Evolutionary conservation across 306 rosid genomes (phyloP), one percentile per base, ranked within the genome.

Genomic region (Castanea crenata): DNA sequence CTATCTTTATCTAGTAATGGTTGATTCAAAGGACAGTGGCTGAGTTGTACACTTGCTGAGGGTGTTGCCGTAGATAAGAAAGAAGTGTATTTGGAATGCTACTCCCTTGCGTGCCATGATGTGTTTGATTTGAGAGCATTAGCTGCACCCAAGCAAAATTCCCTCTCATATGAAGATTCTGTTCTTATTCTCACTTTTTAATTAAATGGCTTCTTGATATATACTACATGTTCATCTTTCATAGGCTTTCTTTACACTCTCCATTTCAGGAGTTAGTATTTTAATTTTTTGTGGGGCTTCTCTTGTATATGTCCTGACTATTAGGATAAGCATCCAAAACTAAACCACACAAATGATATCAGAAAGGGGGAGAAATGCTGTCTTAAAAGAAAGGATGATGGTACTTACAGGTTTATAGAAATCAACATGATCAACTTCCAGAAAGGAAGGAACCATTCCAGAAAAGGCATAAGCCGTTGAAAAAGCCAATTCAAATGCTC

Each of bases 361-460:
- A 27, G 19, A 29, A 62, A 63, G 31, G 71, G 41, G 8, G 71
- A 12, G 71, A 34, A 19, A 34, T 65, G 25, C 21, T 2, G 73
- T n/a, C 55, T 35, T 11, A 51, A 63, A 38, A 68, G 35, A n/a
- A 57, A 55, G 68, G 57, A 71, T 69, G 25, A 55, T 69, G 49
- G 14, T 73, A 89, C 95, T 89, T 86, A 94, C 99, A 68, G 99
- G 97, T 86, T 79, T 90, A 58, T 89, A 89, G 90, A 93, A 96
- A 82, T 96, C 98, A 86, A 96, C 96, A 73, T 90, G 98, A 85
- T 96, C 98, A 31, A 96, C 97, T 91, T 96, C 99, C 8, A 90
- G 87, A 88, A 96, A 96, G 89, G 67, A 91, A 72, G 99, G 99
- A 81, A 88, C 91, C 74, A 87, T 73, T 82, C 98, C 99, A 34